Evolutionary conservation across 768 basidiomycete genomes (phyloP), one percentile per base, ranked within the genome.

Genomic region (Hypholoma sublateritium): DNA sequence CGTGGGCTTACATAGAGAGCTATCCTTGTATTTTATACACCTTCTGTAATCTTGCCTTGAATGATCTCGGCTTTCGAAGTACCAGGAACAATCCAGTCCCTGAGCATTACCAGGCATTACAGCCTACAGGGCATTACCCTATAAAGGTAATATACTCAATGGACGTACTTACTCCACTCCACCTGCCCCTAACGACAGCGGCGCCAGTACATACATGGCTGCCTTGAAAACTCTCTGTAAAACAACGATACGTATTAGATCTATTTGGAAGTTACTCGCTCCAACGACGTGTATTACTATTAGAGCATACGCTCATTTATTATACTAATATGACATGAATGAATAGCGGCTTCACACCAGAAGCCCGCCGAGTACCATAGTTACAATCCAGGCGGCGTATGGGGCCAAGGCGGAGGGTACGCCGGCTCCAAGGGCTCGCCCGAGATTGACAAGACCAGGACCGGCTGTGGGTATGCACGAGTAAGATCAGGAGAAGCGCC

Each of bases 401-500:
- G 71, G 69, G 12, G 61, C 43, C 9, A 80, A 54, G 22, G 70
- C 72, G 13, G 42, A 25, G 5, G 65, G 60, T 42, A 76, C 72
- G 34, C 70, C 67, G 35, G 69, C 66, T 11, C 62, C 67, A 24
- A 85, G 55, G 11, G 79, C 77, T 45, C 78, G 73, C 24, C 86
- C 86, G 24, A 87, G 64, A 63, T 86, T 87, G 32, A 87, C 78
- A 16, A 87, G 70, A n/a, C 72, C 83, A 8, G 86, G 84, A 16
- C 85, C 86, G 57, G 84, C 85, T 87, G 57, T 14, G 21, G 22
- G 7, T n/a, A n/a, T n/a, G n/a, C n/a, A n/a, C n/a, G n/a, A n/a
- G n/a, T 52, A 43, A 44, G 36, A 32, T 5, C 0, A 16, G 41
- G 34, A 14, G 14, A 56, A 36, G 36, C 11, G 46, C 6, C 37